Evolutionary conservation across 2,329 filamentous ascomycete species (phyloP).

Genomic region (Elsinoe australis): DNA sequence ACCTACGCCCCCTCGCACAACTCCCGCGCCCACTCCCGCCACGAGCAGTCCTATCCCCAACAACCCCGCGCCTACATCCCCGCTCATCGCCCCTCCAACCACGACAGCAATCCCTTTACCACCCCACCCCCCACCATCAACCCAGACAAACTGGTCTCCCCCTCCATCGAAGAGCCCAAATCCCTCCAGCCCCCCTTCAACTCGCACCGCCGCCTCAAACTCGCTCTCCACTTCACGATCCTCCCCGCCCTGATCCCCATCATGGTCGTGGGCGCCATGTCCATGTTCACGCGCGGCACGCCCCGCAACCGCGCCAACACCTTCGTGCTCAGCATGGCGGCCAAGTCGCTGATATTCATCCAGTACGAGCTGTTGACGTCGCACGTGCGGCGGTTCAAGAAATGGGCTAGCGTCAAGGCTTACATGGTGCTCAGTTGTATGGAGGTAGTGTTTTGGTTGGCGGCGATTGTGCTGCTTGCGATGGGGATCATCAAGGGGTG

Average conservation of each 20-base stretch:
- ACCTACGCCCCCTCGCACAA: constrained; percentile 2
- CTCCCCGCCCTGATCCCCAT: constrained; percentile 1
- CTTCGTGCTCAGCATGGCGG: constrained; percentile 6
- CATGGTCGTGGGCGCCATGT: neutral
- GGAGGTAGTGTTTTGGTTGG: constrained; percentile 39
- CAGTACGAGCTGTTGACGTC: constrained; percentile 36
- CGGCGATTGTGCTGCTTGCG: constrained; percentile 28
- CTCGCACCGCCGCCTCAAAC: neutral
- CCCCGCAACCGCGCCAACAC: neutral
- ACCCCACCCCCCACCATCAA: neutral
- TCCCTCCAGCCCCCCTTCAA: neutral
- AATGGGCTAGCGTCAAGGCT: constrained; percentile 37
- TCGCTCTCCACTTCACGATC: neutral
- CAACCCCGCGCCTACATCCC: too few species aligned
- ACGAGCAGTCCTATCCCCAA: neutral
- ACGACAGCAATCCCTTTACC: neutral
- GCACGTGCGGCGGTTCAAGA: constrained; percentile 29
- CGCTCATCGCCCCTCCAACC: too few species aligned
- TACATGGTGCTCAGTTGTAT: constrained; percentile 36
- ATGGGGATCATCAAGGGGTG: constrained; percentile 1
- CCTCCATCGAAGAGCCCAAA: neutral
- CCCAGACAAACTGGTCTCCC: neutral
- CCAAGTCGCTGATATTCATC: constrained; percentile 37
- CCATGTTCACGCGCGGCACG: neutral
- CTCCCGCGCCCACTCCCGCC: neutral